A percentile compares a stretch with the other conserved stretches of the same genome.
phyloP scores from a whole-genome alignment of 1,139 yeast genomes.

The Candida sojae region DNA sequence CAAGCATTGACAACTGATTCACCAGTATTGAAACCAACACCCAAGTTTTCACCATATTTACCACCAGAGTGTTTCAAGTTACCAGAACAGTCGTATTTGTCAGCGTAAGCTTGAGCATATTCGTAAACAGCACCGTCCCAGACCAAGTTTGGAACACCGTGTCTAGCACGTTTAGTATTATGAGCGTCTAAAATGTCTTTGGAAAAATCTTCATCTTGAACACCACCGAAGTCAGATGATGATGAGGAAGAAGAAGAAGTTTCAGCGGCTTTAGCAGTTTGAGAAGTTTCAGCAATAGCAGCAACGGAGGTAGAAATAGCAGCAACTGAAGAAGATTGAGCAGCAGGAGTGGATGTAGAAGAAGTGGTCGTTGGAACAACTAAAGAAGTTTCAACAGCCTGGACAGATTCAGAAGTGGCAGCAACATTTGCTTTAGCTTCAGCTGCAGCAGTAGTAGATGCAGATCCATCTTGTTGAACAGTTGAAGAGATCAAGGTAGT shows the following conservation, averaged over 20 bases:
- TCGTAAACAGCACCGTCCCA: constrained; percentile 68
- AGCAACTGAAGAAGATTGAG: too few relatives aligned
- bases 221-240: constrained; percentile 12
- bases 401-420: constrained; percentile 10
- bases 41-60: constrained; percentile 84
- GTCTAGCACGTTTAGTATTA: constrained; percentile 68
- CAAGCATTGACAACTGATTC: constrained; percentile 71
- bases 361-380: neutral
- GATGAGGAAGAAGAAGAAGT: constrained; percentile 10
- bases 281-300: neutral
- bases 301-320: constrained; percentile 4
- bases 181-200: constrained; percentile 53
- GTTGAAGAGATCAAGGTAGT: constrained; percentile 10
- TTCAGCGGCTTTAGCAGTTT: constrained; percentile 1
- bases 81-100: constrained; percentile 69
- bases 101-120: constrained; percentile 73
- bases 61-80: constrained; percentile 75
- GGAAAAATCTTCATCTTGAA: constrained; percentile 12
- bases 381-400: constrained; percentile 16
- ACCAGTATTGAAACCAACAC: constrained; percentile 64
- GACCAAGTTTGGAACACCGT: constrained; percentile 56
- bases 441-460: constrained; percentile 6
- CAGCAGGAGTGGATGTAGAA: constrained; percentile 6
- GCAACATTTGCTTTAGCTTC: constrained; percentile 12
- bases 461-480: constrained; percentile 6